These are phyloP conservation scores for Fennellomyces sp. DNA, from an alignment of 371 early-diverging fungal genomes.

Conservation along the genomic window DNA sequence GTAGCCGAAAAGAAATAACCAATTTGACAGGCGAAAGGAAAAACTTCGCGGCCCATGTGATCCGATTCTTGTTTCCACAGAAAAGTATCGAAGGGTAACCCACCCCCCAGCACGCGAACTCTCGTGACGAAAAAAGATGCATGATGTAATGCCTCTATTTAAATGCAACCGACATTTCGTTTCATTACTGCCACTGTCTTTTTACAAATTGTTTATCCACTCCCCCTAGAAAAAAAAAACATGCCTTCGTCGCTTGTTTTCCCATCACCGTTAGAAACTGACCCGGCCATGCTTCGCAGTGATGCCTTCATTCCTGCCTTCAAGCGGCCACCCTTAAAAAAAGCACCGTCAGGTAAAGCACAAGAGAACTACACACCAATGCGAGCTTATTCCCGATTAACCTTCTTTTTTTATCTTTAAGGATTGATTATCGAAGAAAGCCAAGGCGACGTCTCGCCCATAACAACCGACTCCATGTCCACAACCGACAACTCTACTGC, in stretches of 20 bases:
- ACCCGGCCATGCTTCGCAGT: background rate
- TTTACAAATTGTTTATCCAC: background rate
- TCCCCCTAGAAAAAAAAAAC: background rate
- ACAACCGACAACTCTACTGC: background rate
- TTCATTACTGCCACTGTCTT: background rate
- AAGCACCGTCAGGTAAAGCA: background rate
- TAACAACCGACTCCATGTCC: conserved; percentile 4
- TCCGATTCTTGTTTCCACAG: background rate
- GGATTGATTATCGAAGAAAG: background rate
- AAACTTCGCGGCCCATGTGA: background rate
- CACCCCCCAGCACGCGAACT: background rate
- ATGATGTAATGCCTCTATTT: conserved; percentile 1
- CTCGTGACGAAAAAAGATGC: background rate
- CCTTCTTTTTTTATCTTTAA: background rate
- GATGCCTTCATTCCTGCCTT: background rate
- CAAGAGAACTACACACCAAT: too few relatives aligned
- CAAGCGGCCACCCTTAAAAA: background rate
- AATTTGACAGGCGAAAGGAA: too few relatives aligned
- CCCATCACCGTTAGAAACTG: background rate
- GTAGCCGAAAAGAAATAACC: too few relatives aligned
- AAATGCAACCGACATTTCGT: background rate
- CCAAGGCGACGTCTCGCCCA: conserved; percentile 3
- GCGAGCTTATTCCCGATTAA: background rate
- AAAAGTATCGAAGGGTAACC: background rate
- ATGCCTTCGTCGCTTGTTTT: background rate